Evolutionary conservation across 1,284 basidiomycete genomes (phyloP).

Genomic region (Cystobasidiaceae sp.): DNA sequence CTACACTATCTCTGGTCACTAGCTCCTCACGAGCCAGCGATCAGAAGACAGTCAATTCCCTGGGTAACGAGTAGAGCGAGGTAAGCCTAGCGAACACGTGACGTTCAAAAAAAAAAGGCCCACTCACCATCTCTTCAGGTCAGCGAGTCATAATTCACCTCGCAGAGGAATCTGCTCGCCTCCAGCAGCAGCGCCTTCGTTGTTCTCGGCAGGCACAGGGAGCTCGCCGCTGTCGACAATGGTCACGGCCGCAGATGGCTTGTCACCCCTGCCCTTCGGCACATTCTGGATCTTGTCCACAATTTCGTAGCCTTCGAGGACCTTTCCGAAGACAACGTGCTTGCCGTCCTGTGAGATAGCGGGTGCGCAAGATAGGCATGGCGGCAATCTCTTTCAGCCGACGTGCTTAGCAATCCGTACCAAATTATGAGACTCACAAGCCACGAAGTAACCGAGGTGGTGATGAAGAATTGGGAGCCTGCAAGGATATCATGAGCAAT

Average conservation of each 20-base stretch:
- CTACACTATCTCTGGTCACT: too few species aligned
- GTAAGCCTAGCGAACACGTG: too few species aligned
- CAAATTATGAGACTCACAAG: slow-evolving; percentile 24
- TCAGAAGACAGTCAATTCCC: too few species aligned
- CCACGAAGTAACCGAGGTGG: slow-evolving; percentile 60
- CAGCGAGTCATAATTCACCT: slow-evolving; percentile 31
- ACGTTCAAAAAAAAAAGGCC: background rate
- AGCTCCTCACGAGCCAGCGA: background rate
- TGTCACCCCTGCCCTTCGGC: slow-evolving; percentile 62
- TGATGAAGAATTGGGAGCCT: slow-evolving; percentile 62
- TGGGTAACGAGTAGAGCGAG: too few species aligned
- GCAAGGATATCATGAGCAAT: background rate
- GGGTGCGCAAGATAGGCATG: background rate
- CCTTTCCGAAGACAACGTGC: slow-evolving; percentile 80
- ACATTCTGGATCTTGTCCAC: slow-evolving; percentile 62
- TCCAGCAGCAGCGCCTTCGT: slow-evolving; percentile 1
- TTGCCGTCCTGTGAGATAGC: slow-evolving; percentile 45
- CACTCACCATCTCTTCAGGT: slow-evolving; percentile 27
- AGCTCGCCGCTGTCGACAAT: slow-evolving; percentile 52
- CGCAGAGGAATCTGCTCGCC: slow-evolving; percentile 15
- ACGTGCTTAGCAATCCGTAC: background rate
- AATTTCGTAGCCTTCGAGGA: slow-evolving; percentile 84
- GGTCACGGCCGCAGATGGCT: slow-evolving; percentile 64
- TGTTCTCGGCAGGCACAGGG: background rate
- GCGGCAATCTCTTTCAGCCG: background rate